These are phyloP conservation scores for Furcasterigmium sp. DNA, from an alignment of 2,329 filamentous ascomycete genomes.

Conservation along the genomic window DNA sequence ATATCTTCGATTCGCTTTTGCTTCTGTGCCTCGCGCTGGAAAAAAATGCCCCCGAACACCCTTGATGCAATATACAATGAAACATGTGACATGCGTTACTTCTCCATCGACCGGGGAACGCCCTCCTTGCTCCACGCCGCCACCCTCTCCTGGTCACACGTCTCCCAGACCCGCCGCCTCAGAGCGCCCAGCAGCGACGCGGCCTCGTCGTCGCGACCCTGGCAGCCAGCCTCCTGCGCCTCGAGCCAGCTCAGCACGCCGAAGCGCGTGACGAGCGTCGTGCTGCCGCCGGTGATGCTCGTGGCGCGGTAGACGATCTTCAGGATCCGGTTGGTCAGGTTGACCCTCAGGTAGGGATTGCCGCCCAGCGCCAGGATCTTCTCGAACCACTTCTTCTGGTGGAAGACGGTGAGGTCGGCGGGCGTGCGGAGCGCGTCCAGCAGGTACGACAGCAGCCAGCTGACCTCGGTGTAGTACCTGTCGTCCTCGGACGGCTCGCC, in stretches of 20 bases:
- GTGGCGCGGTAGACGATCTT: conserved; percentile 63
- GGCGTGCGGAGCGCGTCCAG: conserved; percentile 59
- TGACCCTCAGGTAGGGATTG: conserved; percentile 57
- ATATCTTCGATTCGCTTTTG: too few relatives aligned
- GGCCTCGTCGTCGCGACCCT: conserved; percentile 28
- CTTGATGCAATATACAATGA: background rate
- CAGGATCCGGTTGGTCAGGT: conserved; percentile 54
- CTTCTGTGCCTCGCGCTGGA: background rate
- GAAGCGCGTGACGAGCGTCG: conserved; percentile 73
- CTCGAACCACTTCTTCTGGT: conserved; percentile 64
- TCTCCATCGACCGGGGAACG: conserved; percentile 11
- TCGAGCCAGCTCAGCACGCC: conserved; percentile 73
- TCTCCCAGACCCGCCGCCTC: conserved; percentile 54
- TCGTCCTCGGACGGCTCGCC: conserved; percentile 69
- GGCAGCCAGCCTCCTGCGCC: conserved; percentile 45
- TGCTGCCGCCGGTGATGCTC: conserved; percentile 65
- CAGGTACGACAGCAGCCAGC: conserved; percentile 70
- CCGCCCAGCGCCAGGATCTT: conserved; percentile 64
- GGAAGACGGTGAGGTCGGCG: conserved; percentile 56
- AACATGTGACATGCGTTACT: background rate
- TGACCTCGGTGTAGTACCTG: conserved; percentile 64
- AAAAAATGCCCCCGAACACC: too few relatives aligned
- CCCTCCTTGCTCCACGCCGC: conserved; percentile 59
- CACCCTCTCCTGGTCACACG: conserved; percentile 62
- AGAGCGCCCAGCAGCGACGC: conserved; percentile 47